Percentiles rank a stretch among this genome's conserved stretches.
phyloP scores from a whole-genome alignment of 2,329 filamentous ascomycete genomes.

The Curvularia sp. region DNA sequence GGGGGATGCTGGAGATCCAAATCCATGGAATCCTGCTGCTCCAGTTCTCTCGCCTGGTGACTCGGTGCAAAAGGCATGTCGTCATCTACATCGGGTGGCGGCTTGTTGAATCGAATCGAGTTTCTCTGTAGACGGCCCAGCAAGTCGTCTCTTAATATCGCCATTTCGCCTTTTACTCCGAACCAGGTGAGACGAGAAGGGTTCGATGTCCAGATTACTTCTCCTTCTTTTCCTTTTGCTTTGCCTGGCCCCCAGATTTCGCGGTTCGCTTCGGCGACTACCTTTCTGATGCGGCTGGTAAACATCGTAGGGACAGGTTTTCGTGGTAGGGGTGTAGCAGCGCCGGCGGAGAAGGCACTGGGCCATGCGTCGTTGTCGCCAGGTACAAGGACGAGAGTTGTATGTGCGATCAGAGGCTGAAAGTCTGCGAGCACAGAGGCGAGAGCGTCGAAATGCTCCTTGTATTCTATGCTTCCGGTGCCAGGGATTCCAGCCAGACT shows the following conservation, averaged over 20 bases:
- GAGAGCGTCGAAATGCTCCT: slow-evolving; percentile 91
- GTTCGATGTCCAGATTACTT: slow-evolving; percentile 88
- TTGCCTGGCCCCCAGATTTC: slow-evolving; percentile 62
- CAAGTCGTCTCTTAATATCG: slow-evolving; percentile 87
- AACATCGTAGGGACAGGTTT: slow-evolving; percentile 85
- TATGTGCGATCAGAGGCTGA: slow-evolving; percentile 76
- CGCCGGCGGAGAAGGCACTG: slow-evolving; percentile 80
- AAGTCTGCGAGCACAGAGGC: slow-evolving; percentile 85
- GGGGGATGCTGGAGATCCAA: slow-evolving; percentile 47
- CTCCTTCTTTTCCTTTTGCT: slow-evolving; percentile 64
- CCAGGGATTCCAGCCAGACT: slow-evolving; percentile 69
- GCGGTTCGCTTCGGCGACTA: slow-evolving; percentile 78
- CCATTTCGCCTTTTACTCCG: slow-evolving; percentile 85
- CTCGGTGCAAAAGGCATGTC: slow-evolving; percentile 30
- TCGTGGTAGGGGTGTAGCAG: slow-evolving; percentile 72
- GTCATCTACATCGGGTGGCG: slow-evolving; percentile 48
- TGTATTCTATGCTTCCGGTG: slow-evolving; percentile 91
- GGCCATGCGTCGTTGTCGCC: slow-evolving; percentile 98
- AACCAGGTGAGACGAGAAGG: slow-evolving; percentile 84
- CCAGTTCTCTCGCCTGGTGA: slow-evolving; percentile 16
- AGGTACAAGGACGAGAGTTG: slow-evolving; percentile 90
- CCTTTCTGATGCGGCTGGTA: slow-evolving; percentile 82
- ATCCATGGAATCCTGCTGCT: slow-evolving; percentile 53
- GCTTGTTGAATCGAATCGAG: slow-evolving; percentile 72
- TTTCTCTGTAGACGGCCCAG: slow-evolving; percentile 78